Evolutionary conservation across 1,284 basidiomycete genomes (phyloP).

Genomic region (Boletus sp.): DNA sequence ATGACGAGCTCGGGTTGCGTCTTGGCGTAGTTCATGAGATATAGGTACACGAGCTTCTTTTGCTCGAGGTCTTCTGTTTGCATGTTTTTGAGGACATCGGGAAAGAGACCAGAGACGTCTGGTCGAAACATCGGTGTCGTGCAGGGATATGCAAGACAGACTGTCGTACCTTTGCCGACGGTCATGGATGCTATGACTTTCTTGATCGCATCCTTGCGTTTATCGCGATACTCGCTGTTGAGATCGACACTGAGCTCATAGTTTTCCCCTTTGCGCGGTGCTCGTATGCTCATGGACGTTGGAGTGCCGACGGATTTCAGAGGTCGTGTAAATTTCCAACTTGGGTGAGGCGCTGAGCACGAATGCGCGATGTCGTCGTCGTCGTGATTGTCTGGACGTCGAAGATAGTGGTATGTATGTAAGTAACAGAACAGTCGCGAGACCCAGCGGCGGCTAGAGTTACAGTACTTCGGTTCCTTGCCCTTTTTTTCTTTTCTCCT

Average conservation of each 20-base stretch:
- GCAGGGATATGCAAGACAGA: slow-evolving; percentile 1
- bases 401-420: background rate
- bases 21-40: slow-evolving; percentile 98
- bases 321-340: background rate
- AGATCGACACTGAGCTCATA: slow-evolving; percentile 92
- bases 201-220: slow-evolving; percentile 98
- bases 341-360: background rate
- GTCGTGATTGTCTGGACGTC: background rate
- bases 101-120: slow-evolving; percentile 95
- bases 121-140: slow-evolving; percentile 13
- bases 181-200: slow-evolving; percentile 95
- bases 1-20: slow-evolving; percentile 97
- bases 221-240: slow-evolving; percentile 93
- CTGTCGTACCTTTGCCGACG: slow-evolving; percentile 76
- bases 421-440: too few relatives aligned
- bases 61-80: slow-evolving; percentile 92
- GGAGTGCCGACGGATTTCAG: slow-evolving; percentile 7
- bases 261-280: slow-evolving; percentile 83
- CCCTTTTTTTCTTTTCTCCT: too few relatives aligned
- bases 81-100: slow-evolving; percentile 99
- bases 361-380: background rate
- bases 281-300: slow-evolving; percentile 54
- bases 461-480: background rate
- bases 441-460: background rate
- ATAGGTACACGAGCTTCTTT: slow-evolving; percentile 97